Evolutionary conservation across 495 filamentous ascomycete species (phyloP), one percentile per base, ranked within the genome.

Genomic region (Podospora pseudopauciseta): DNA sequence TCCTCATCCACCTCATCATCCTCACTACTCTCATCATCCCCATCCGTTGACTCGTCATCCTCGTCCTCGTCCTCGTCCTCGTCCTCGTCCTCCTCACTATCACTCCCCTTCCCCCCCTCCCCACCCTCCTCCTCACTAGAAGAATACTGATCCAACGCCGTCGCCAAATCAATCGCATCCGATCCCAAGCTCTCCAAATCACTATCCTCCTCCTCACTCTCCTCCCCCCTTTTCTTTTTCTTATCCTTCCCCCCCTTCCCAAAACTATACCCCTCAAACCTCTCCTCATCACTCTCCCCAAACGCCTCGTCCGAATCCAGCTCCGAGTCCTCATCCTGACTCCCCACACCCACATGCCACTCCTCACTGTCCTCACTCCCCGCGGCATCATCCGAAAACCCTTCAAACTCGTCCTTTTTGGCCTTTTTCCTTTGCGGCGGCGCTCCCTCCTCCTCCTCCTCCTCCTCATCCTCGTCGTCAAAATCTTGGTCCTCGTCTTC

Each of bases 281-380:
- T 81, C 73, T 96, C 92, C 77, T 94, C 88, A 72, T 96, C 92
- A 70, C 91, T 94, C 67, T 89, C 89, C 9, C 93, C 94, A 83
- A 97, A 90, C 39, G 94, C 94, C 75, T 97, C 94, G 67, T 97
- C 94, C 70, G 90, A 93, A 75, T 98, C 93, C 61, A 98, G 80
- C 68, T 96, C 93, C 32, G 86, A 90, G 68, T 94, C 92, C 64
- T 95, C 87, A 66, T 92, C 90, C 66, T 84, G 91, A 61, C 85
- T 88, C 19, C 89, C 88, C 67, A 91, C 84, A 60, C 92, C 77
- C 53, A 96, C 76, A 70, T 84, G 90, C 95, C 95, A 99, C 72
- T 91, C 85, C 77, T 97, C 92, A 65, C 90, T 92, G 73, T 97
- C 94, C 65, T 88, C 92, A 2, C 92, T 92, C 39, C 82, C 84